phyloP scores from a whole-genome alignment of 805 yeast genomes.

The Groenewaldozyma tartarivorans region DNA sequence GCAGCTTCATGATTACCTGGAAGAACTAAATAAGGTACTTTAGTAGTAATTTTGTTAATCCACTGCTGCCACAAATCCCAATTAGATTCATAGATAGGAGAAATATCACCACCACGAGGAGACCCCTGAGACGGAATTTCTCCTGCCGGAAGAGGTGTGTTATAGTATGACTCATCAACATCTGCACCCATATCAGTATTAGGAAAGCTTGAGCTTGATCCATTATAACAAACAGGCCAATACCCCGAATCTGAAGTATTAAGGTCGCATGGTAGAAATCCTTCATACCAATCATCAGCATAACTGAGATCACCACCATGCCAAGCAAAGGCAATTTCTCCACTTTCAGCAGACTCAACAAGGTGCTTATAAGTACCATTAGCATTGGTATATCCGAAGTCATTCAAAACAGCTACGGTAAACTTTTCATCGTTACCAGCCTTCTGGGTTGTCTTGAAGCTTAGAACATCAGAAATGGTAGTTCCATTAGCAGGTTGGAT shows the following conservation, averaged over 20 bases:
- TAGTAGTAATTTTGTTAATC: conserved; percentile 4
- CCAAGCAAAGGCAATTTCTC: conserved; percentile 8
- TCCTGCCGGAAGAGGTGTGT: conserved; percentile 9
- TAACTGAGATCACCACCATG: conserved; percentile 20
- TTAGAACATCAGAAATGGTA: conserved; percentile 6
- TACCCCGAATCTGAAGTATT: no score
- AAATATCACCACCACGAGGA: background rate
- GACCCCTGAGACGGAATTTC: conserved; percentile 5
- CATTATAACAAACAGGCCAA: conserved; percentile 15
- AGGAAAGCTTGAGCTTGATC: conserved; percentile 9
- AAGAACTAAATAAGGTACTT: conserved; percentile 13
- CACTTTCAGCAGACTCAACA: conserved; percentile 4
- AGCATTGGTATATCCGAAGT: conserved; percentile 12
- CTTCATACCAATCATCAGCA: conserved; percentile 20
- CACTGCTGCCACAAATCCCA: conserved; percentile 15
- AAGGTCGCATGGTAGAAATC: conserved; percentile 8
- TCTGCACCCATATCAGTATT: no score
- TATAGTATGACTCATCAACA: conserved; percentile 5
- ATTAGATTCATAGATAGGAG: conserved; percentile 4
- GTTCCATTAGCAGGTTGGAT: conserved; percentile 13
- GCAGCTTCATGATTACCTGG: conserved; percentile 15
- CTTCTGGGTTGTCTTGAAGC: conserved; percentile 7
- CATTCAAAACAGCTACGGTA: conserved; percentile 10
- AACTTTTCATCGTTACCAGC: conserved; percentile 6
- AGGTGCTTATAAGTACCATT: conserved; percentile 6